Evolutionary conservation across 176 grass and related monocot genomes (phyloP).

Genomic region (sorghum (Sorghum bicolor)): DNA sequence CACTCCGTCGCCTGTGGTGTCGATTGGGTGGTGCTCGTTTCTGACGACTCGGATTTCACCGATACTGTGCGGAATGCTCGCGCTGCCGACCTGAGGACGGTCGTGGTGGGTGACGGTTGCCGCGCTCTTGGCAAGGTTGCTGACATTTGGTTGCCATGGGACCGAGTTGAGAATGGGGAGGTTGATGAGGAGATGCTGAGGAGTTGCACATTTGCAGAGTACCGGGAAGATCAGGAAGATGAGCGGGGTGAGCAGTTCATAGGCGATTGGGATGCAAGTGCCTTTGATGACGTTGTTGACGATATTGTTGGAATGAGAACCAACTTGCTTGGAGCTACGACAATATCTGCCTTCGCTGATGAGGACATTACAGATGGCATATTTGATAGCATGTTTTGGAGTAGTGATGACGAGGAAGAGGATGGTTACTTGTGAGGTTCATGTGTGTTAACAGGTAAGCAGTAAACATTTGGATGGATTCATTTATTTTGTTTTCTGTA

Average conservation of each 20-base stretch:
- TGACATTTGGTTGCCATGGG: slow-evolving; percentile 90
- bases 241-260: slow-evolving; percentile 19
- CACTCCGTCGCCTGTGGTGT: slow-evolving; percentile 69
- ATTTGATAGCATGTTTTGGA: slow-evolving; percentile 44
- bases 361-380: slow-evolving; percentile 51
- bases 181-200: slow-evolving; percentile 62
- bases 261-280: slow-evolving; percentile 31
- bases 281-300: slow-evolving; percentile 52
- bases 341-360: slow-evolving; percentile 51
- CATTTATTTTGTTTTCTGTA: neutral
- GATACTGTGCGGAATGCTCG: slow-evolving; percentile 69
- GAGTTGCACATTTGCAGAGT: slow-evolving; percentile 10
- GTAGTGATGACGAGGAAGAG: slow-evolving; percentile 48
- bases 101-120: slow-evolving; percentile 69
- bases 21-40: slow-evolving; percentile 80
- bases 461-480: neutral
- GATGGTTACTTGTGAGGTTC: slow-evolving; percentile 52
- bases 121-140: slow-evolving; percentile 53
- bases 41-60: slow-evolving; percentile 83
- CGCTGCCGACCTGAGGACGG: slow-evolving; percentile 63
- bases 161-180: slow-evolving; percentile 68
- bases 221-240: slow-evolving; percentile 26
- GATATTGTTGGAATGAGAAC: slow-evolving; percentile 34
- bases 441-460: slow-evolving; percentile 14
- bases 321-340: slow-evolving; percentile 27